These are phyloP conservation scores for Phoma herbarum DNA, from an alignment of 2,329 filamentous ascomycete species.

Conservation along the genomic window DNA sequence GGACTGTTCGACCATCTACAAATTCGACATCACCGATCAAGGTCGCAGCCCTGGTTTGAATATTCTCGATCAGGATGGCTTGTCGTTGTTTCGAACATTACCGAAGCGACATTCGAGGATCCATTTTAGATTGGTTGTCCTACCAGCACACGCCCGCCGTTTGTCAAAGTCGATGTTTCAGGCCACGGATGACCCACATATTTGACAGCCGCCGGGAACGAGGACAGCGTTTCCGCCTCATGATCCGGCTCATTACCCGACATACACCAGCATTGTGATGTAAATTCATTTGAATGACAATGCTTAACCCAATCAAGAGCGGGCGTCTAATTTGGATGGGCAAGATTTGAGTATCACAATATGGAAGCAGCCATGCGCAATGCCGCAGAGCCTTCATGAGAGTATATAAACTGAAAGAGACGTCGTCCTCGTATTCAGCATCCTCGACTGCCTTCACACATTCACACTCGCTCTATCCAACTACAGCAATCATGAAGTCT, in stretches of 20 bases:
- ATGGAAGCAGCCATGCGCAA: conserved; percentile 27
- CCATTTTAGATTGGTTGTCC: conserved; percentile 37
- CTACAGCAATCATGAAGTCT: conserved; percentile 42
- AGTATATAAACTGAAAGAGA: conserved; percentile 36
- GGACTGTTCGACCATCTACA: conserved; percentile 27
- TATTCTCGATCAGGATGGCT: not conserved
- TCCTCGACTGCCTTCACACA: conserved; percentile 11
- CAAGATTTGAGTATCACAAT: conserved; percentile 31
- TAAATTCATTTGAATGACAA: conserved; percentile 39
- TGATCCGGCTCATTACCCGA: conserved; percentile 34
- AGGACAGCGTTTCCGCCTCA: conserved; percentile 27
- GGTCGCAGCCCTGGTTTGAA: not conserved
- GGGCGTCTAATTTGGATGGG: conserved; percentile 25
- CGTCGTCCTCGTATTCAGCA: conserved; percentile 14
- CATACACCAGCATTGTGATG: conserved; percentile 29
- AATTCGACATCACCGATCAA: conserved; percentile 15
- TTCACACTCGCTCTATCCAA: conserved; percentile 11
- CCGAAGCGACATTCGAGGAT: conserved; percentile 25
- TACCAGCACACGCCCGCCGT: conserved; percentile 22
- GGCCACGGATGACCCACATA: conserved; percentile 25
- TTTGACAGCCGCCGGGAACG: conserved; percentile 34
- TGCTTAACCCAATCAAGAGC: conserved; percentile 35
- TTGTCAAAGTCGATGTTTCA: conserved; percentile 33
- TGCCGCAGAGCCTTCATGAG: conserved; percentile 7
- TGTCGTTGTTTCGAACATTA: conserved; percentile 14